These are phyloP conservation scores for Penicillium capsulatum DNA, from an alignment of 2,329 filamentous ascomycete genomes.

Conservation along the genomic window DNA sequence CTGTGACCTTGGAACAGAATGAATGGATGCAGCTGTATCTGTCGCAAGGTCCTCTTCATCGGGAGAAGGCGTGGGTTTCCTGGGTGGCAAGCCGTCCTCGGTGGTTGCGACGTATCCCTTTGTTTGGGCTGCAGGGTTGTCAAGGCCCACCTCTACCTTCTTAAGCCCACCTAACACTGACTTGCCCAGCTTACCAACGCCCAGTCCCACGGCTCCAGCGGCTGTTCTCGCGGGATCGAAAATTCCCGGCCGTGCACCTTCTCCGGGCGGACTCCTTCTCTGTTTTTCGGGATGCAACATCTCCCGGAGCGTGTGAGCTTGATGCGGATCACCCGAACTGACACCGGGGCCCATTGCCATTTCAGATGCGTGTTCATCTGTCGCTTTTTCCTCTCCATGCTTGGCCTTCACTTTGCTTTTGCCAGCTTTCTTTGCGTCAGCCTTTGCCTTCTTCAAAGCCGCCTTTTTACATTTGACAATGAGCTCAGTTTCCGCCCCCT, in stretches of 20 bases:
- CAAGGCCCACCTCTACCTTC: conserved; percentile 37
- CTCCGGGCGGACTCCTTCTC: conserved; percentile 10
- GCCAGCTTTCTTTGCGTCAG: conserved; percentile 60
- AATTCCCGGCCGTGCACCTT: conserved; percentile 22
- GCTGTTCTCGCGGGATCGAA: conserved; percentile 49
- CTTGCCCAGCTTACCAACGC: conserved; percentile 45
- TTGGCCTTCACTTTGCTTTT: conserved; percentile 35
- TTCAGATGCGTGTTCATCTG: conserved; percentile 46
- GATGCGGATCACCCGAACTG: conserved; percentile 56
- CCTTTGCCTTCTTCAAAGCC: conserved; percentile 65
- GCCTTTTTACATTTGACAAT: conserved; percentile 75
- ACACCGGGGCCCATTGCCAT: conserved; percentile 49
- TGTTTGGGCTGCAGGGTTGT: conserved; percentile 33
- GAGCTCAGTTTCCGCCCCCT: conserved; percentile 77
- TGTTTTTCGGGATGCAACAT: conserved; percentile 33
- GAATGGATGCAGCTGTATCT: conserved; percentile 1
- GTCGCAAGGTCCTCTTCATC: conserved; percentile 3
- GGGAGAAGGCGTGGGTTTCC: conserved; percentile 4
- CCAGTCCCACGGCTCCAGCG: conserved; percentile 51
- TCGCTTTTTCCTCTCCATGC: conserved; percentile 47
- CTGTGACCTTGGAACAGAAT: conserved; percentile 3
- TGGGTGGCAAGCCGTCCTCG: conserved; percentile 6
- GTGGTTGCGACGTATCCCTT: conserved; percentile 30
- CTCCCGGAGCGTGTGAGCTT: conserved; percentile 50
- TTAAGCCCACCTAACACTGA: conserved; percentile 43